Conservation (phyloP, 1,139 yeast genomes). For the Hanseniaspora uvarum region DNA sequence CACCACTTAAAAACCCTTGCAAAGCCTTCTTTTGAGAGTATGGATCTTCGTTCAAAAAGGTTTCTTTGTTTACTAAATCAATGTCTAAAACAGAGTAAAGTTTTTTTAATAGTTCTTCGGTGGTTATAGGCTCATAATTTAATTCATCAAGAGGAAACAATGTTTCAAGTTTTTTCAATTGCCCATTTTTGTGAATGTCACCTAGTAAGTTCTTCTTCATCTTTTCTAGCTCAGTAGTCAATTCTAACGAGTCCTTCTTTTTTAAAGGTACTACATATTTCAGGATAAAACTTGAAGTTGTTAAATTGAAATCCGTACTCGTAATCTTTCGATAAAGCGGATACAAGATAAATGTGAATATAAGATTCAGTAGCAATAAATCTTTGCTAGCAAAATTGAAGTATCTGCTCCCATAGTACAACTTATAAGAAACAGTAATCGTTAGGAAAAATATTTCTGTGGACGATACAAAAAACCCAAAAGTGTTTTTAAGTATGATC, state of each 20-base stretch:
- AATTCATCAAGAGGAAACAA: constrained; percentile 26
- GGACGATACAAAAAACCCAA: background rate
- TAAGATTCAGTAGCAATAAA: background rate
- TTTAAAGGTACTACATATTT: constrained; percentile 22
- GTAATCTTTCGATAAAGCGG: background rate
- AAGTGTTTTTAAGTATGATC: background rate
- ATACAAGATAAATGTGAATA: background rate
- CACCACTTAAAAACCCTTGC: constrained; percentile 79
- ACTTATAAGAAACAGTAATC: background rate
- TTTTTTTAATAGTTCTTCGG: constrained; percentile 38
- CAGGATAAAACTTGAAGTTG: background rate
- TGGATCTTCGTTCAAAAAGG: background rate
- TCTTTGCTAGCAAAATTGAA: background rate
- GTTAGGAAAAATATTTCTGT: constrained; percentile 2
- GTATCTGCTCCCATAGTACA: background rate
- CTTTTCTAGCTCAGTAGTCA: background rate
- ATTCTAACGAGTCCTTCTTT: background rate
- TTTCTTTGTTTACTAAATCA: constrained; percentile 49
- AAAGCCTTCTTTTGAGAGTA: constrained; percentile 3
- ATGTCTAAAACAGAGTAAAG: constrained; percentile 38
- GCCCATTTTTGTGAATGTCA: background rate
- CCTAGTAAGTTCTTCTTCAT: constrained; percentile 2
- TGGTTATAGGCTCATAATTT: constrained; percentile 49
- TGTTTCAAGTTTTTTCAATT: background rate
- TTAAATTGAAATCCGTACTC: background rate